These are phyloP conservation scores for Claviceps humidiphila DNA, from an alignment of 2,329 filamentous ascomycete genomes.

Conservation along the genomic window DNA sequence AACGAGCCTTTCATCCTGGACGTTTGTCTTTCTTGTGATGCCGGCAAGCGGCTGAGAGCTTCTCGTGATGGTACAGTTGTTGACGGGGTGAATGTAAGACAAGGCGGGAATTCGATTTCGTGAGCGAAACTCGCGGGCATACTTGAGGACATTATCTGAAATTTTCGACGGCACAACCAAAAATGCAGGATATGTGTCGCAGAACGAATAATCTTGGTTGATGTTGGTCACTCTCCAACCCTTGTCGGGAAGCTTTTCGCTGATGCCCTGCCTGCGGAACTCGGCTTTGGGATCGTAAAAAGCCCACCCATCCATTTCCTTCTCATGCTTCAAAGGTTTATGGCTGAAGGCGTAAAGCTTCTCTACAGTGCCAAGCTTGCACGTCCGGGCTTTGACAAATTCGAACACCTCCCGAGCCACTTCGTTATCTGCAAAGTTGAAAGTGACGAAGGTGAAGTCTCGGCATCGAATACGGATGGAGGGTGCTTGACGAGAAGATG, in stretches of 20 bases:
- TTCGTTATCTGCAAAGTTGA: constrained; percentile 67
- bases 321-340: constrained; percentile 59
- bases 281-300: constrained; percentile 78
- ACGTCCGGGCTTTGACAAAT: constrained; percentile 67
- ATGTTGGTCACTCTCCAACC: constrained; percentile 86
- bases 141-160: constrained; percentile 94
- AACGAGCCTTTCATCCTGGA: constrained; percentile 90
- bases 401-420: constrained; percentile 78
- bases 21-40: constrained; percentile 74
- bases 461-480: constrained; percentile 80
- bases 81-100: constrained; percentile 90
- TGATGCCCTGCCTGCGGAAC: constrained; percentile 77
- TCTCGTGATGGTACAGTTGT: constrained; percentile 91
- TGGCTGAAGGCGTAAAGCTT: constrained; percentile 88
- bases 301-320: constrained; percentile 64
- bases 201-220: constrained; percentile 82
- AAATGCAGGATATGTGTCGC: constrained; percentile 78
- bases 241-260: constrained; percentile 59
- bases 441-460: constrained; percentile 87
- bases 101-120: constrained; percentile 77
- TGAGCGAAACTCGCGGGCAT: constrained; percentile 81
- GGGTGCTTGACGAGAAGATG: constrained; percentile 55
- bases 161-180: constrained; percentile 78
- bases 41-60: constrained; percentile 88
- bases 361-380: constrained; percentile 69